Evolutionary conservation across 768 basidiomycete species (phyloP), one percentile per base, ranked within the genome.

Genomic region (Tricholoma saponaceum): DNA sequence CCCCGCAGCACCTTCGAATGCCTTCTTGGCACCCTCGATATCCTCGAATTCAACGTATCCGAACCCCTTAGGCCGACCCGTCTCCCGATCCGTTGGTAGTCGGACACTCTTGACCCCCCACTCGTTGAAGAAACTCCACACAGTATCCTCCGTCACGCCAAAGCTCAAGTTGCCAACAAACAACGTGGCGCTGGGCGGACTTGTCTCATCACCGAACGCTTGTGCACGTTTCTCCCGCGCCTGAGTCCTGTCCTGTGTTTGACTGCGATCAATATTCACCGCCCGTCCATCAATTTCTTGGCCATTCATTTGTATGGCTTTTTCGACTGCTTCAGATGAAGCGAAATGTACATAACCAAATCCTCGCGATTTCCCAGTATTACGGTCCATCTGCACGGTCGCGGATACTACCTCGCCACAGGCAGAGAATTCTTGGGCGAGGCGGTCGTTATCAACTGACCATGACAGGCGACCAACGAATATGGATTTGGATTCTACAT

Each of bases 361-460:
- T 18, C 91, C 91, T 56, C 90, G 86, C 49, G 92, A 92, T 67
- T 82, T 86, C 61, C 91, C 91, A 14, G 85, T 83, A 62, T 85
- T 84, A 58, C 90, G 87, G 64, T 93, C 91, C 75, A 83, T 84
- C 70, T 89, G 88, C 59, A 98, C 93, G n/a, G 82, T 86, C 5
- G 92, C 94, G n/a, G 85, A 85, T 59, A 85, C 82, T 65, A 99
- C 84, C 74, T 95, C 91, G 52, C 97, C 97, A 65, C 87, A 95
- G 54, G 81, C 78, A 30, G 87, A 85, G 62, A 99, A 98, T 72
- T 98, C 96, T 70, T 87, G 82, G 51, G 88, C 84, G 60, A 98
- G 86, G 81, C 93, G 91, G 72, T 98, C 96, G 69, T 92, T 90
- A 77, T 98, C 96, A 60, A 98, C 89, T 70, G 90, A 92, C 95